phyloP scores from a whole-genome alignment of 805 yeast genomes.

The Schizosaccharomyces osmophilus region DNA sequence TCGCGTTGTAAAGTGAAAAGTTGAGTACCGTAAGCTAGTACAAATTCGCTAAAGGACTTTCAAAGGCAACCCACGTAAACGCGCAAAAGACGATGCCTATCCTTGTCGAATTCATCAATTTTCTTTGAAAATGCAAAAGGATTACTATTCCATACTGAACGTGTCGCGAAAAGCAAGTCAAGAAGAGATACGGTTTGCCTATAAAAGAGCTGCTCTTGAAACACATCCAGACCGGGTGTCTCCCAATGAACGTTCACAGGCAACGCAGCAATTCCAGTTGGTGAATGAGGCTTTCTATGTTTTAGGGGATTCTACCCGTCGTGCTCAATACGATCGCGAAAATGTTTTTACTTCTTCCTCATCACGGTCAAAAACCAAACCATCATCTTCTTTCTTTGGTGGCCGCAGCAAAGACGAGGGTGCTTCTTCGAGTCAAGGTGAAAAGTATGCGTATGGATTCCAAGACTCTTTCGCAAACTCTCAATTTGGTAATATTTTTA shows the following conservation, averaged over 20 bases:
- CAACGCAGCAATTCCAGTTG: conserved; percentile 7
- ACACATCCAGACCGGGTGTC: conserved; percentile 10
- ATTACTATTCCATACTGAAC: conserved; percentile 59
- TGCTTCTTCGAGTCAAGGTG: conserved; percentile 5
- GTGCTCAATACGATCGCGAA: conserved; percentile 7
- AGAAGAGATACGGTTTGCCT: conserved; percentile 57
- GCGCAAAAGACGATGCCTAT: too few species aligned
- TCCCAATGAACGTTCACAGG: conserved; percentile 4
- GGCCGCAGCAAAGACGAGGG: too few species aligned
- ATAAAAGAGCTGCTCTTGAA: conserved; percentile 20
- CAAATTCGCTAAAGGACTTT: too few species aligned
- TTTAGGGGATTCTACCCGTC: conserved; percentile 7
- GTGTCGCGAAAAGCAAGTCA: conserved; percentile 44
- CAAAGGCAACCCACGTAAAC: too few species aligned
- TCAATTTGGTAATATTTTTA: conserved; percentile 9
- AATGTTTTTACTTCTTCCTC: conserved; percentile 5
- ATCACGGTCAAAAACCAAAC: conserved; percentile 5
- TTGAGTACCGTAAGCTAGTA: too few species aligned
- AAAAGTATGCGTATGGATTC: conserved; percentile 4
- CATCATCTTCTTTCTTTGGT: background rate
- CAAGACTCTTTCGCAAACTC: background rate
- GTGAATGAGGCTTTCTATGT: conserved; percentile 10
- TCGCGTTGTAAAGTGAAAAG: too few species aligned
- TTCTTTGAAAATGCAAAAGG: background rate
- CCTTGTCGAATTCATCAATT: too few species aligned